Base-by-base conservation (phyloP, 345 rosid genomes). In the Capsella bursapastoris region DNA sequence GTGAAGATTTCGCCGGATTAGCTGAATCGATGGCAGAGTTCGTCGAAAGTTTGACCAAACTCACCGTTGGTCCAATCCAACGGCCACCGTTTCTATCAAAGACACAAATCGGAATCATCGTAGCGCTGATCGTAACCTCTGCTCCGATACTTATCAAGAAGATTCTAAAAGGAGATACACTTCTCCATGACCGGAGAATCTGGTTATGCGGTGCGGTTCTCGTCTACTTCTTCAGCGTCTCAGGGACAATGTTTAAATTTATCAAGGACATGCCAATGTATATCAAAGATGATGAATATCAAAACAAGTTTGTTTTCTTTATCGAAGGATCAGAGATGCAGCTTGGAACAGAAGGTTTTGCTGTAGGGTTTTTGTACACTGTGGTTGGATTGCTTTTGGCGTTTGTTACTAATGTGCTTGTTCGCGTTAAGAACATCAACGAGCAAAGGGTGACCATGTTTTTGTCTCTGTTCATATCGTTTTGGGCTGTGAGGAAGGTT, bases 1-100 rank as follows among this genome's bases (percentile, higher is more conserved):
- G 77, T 50, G 72, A 77, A 2, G 92, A 86, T 61, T 68, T 83
- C 75, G 58, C 89, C 0, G 70, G 89, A 8, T 61, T 84, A 78
- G 93, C 96, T 0, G 93, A 93, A 43, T 82, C 97, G 0, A 88
- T 93, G 94, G 78, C 91, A 0, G 86, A 85, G 3, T 93, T 93
- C 73, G 56, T 93, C 52, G 79, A 87, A 56, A 80, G 85, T 3
- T 76, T 81, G 58, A 86, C 97, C 0, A 83, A 83, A 18, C 76
- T 93, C 52, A 29, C 79, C 16, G 88, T 87, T 2, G 70, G 68
- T 2, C 85, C 87, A 5, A 85, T 93, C 66, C 78, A 79, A 2
- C 90, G 90, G 0, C 98, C 97, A 0, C 91, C 97, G 18, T 11
- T 85, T 0, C 1, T 93, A 0, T 83, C 98, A 2, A 83, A 67